Base-by-base conservation (phyloP, 192 early-diverging fungal genomes). In the Entomortierella beljakovae region DNA sequence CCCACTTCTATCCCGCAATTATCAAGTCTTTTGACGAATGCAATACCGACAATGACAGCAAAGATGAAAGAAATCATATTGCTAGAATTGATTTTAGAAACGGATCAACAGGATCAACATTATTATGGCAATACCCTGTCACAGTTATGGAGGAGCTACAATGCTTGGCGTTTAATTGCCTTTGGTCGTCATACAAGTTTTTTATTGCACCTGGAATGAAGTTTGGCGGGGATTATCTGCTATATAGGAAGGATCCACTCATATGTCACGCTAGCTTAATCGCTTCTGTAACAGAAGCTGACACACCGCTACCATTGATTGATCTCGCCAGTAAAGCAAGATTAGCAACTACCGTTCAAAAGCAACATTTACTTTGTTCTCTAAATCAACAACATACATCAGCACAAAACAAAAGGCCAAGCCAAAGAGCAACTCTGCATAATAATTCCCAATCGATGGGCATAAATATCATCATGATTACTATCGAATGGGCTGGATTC, bases 151-250 rank as follows among this genome's bases (percentile, higher is more conserved):
- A 90, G 4, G 23, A 61, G 16, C 20, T 71, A 37, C 82, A 80
- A 25, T 84, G 68, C 35, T 62, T 57, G 20, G 74, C 94, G 10
- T 97, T 86, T 80, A 74, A 80, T 40, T 79, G 90, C 57, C 80
- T 97, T 23, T 92, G 92, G 88, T 42, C 22, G 55, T 46, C 73
- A 1, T 75, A 81, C 6, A 87, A 90, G 4, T 94, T 84, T 64
- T 95, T 84, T 71, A 67, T 96, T 6, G 91, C 92, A 1, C 71
- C 83, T 18, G 94, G 92, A 28, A 82, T 89, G 59, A 95, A 95
- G 71, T 97, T 94, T 84, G 96, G 96, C 9, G 94, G 93, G 10
- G 94, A 97, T 61, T 97, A 89, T 74, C 80, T 97, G 11, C 71
- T 92, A 11, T 97, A 97, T 72, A 90, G 86, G 60, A 90, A 90